A percentile compares a stretch with the other conserved stretches of the same genome.
phyloP scores from a whole-genome alignment of 176 grass and related monocot genomes.

The Aegilops tauschii region DNA sequence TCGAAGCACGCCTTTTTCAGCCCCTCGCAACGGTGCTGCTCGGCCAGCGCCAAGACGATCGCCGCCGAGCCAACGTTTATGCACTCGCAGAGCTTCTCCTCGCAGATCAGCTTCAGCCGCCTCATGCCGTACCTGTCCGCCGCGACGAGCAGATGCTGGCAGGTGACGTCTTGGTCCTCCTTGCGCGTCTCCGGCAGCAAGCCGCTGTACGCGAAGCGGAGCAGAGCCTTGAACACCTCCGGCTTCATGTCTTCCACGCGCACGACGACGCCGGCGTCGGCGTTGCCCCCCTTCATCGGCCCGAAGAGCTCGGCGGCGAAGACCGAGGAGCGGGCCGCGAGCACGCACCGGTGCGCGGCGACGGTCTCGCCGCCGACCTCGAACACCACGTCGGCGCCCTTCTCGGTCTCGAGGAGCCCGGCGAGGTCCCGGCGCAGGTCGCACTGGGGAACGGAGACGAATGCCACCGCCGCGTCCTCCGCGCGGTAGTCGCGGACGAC shows the following conservation, averaged over 20 bases:
- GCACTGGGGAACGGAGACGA: background rate
- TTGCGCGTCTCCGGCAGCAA: background rate
- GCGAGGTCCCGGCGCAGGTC: background rate
- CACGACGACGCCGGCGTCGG: background rate
- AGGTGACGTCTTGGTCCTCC: background rate
- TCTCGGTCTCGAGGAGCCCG: background rate
- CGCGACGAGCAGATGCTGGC: background rate
- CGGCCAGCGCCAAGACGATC: background rate
- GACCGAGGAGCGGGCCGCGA: background rate
- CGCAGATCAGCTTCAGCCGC: background rate
- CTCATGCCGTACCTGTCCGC: background rate
- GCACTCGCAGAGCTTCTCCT: background rate
- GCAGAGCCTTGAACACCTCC: background rate
- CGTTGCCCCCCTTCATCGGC: background rate
- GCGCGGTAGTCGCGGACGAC: background rate
- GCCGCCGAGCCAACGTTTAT: background rate
- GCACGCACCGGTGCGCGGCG: background rate
- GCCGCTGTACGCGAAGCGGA: background rate
- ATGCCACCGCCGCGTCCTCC: background rate
- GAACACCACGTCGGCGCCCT: background rate
- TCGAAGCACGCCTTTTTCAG: background rate
- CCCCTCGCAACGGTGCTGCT: background rate
- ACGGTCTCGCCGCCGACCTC: background rate
- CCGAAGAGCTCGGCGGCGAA: background rate
- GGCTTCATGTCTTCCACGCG: background rate